Percentiles rank a stretch among this genome's conserved stretches.
Conservation (phyloP, 129 eudicot genomes). For the Erigeron canadensis region DNA sequence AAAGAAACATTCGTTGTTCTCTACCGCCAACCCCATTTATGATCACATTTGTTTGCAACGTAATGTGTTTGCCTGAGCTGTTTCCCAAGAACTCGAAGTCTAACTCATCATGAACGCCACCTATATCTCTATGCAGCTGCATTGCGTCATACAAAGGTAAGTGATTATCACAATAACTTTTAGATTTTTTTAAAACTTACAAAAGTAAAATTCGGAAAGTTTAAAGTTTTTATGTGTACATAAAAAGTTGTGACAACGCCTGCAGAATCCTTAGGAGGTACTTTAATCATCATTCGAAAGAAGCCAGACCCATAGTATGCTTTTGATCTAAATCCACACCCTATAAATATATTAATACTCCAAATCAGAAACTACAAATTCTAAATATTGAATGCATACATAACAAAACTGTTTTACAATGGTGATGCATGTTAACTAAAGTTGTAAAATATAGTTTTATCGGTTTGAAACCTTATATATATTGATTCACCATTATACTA, state of each 20-base stretch:
- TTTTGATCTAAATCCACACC: slow-evolving; percentile 76
- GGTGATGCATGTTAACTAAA: background rate
- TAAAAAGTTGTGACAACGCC: slow-evolving; percentile 82
- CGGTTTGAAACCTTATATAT: no score
- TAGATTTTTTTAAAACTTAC: background rate
- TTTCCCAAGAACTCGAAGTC: slow-evolving; percentile 91
- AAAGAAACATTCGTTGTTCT: slow-evolving; percentile 65
- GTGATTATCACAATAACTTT: background rate
- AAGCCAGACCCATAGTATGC: slow-evolving; percentile 61
- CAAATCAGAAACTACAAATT: background rate
- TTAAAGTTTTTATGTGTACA: slow-evolving; percentile 28
- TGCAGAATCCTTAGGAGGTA: slow-evolving; percentile 54
- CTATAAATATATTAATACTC: slow-evolving; percentile 23
- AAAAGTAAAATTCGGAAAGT: background rate
- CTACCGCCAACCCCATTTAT: slow-evolving; percentile 60
- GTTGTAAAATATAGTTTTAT: no score
- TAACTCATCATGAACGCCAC: slow-evolving; percentile 56
- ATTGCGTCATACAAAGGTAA: background rate
- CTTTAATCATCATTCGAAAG: slow-evolving; percentile 69
- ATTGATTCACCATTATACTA: no score
- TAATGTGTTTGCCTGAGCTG: slow-evolving; percentile 48
- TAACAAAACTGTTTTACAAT: background rate
- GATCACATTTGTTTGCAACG: slow-evolving; percentile 66
- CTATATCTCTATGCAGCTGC: slow-evolving; percentile 44
- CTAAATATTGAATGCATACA: background rate